Conservation (phyloP, 441 rosid species). For the Croton setiger region DNA sequence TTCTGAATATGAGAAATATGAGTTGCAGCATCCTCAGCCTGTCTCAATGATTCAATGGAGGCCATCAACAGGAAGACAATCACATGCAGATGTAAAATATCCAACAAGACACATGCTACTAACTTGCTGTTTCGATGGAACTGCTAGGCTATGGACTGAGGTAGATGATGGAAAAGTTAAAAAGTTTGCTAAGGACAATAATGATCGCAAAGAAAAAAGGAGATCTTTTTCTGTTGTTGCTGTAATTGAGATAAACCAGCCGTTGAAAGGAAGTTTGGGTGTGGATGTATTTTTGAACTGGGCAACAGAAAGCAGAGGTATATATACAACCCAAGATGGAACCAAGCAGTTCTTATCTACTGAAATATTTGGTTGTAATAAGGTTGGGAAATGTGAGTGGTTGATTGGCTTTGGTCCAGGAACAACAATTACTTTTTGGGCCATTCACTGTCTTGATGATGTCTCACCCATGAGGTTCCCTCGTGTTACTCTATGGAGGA, state of each 20-base stretch:
- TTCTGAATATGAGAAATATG: slow-evolving; percentile 41
- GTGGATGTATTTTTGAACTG: slow-evolving; percentile 56
- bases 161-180: slow-evolving; percentile 59
- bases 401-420: slow-evolving; percentile 89
- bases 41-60: slow-evolving; percentile 88
- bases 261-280: slow-evolving; percentile 57
- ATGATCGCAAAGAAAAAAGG: slow-evolving; percentile 36
- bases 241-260: slow-evolving; percentile 73
- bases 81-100: slow-evolving; percentile 31
- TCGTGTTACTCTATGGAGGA: slow-evolving; percentile 70
- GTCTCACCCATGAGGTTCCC: slow-evolving; percentile 78
- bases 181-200: slow-evolving; percentile 48
- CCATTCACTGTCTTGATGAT: slow-evolving; percentile 91
- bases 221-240: slow-evolving; percentile 63
- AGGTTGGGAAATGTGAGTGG: slow-evolving; percentile 78
- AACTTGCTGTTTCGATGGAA: slow-evolving; percentile 91
- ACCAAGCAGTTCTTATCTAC: slow-evolving; percentile 33
- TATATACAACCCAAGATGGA: slow-evolving; percentile 44
- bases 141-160: slow-evolving; percentile 88
- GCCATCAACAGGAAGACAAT: slow-evolving; percentile 45
- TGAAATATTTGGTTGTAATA: slow-evolving; percentile 38
- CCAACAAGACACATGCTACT: slow-evolving; percentile 52
- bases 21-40: slow-evolving; percentile 71
- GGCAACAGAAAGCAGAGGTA: slow-evolving; percentile 61
- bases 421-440: slow-evolving; percentile 65